Base-by-base conservation (phyloP, 23 red algal genomes). In the Gracilaria gracilis region DNA sequence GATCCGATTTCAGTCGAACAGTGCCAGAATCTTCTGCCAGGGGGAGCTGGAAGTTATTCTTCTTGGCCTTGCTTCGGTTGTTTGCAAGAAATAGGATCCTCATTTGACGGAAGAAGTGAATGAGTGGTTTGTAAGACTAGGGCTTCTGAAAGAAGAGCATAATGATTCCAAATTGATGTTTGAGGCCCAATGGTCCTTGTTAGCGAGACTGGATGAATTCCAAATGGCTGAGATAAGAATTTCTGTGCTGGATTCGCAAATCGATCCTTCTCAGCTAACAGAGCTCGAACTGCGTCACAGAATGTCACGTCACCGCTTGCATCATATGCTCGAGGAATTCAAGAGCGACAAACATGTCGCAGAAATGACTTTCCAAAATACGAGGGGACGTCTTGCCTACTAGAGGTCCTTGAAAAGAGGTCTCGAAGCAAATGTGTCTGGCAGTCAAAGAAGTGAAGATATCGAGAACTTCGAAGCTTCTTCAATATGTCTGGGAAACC, bases 121-220 rank as follows among this genome's bases (percentile, higher is more conserved):
- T 36, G 70, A 57, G 11, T 89, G 86, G 86, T 80, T 89, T 44
- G 40, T 29, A 29, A 32, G 70, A 19, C 57, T 79, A 4, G 72
- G 42, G 11, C 33, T n/a, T 13, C 16, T 89, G 32, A 89, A 89
- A 64, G 66, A 40, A 48, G 86, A 89, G 33, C 61, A 66, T 39
- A 48, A 66, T 15, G 74, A 79, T n/a, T 50, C 72, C 9, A 78
- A 78, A 36, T 11, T 24, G 46, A 54, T 80, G 57, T 89, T 89
- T 80, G 86, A 89, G 53, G 69, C 86, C 21, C 86, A 89, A 49
- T 14, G 74, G 37, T 61, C 70, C 5, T 48, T 89, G n/a, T 49
- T 89, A 21, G 86, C 86, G 21, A 33, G 74, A 35, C 47, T 89
- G 4, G 86, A 89, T 65, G 86, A 89, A 54, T 17, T 89, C 29